phyloP scores from a whole-genome alignment of 2,329 filamentous ascomycete species.

The Pseudocercospora crystallina region DNA sequence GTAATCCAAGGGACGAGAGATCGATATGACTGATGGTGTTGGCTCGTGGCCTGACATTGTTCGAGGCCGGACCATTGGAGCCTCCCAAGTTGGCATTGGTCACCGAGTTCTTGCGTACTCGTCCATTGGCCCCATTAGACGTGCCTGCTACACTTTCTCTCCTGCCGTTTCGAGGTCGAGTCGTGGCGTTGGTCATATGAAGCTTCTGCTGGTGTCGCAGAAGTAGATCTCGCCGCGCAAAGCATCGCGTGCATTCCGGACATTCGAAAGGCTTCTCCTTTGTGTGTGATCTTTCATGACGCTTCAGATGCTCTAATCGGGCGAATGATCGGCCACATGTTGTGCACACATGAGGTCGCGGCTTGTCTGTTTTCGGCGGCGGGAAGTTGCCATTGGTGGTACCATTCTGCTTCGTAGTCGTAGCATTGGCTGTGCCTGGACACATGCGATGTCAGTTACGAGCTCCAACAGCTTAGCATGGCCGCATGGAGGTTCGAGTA shows the following conservation, averaged over 20 bases:
- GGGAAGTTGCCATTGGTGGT: constrained; percentile 54
- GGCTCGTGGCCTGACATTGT: constrained; percentile 76
- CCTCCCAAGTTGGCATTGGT: constrained; percentile 58
- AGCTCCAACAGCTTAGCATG: too few species aligned
- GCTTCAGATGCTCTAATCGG: constrained; percentile 91
- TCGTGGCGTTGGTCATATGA: constrained; percentile 87
- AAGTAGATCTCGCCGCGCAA: constrained; percentile 87
- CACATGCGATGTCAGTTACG: too few species aligned
- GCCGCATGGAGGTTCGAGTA: not conserved
- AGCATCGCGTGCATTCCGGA: constrained; percentile 89
- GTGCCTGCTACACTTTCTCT: constrained; percentile 82
- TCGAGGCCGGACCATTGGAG: constrained; percentile 50
- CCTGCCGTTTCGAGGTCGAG: constrained; percentile 76
- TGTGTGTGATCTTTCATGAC: constrained; percentile 95
- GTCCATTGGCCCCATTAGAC: constrained; percentile 63
- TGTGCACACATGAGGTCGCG: constrained; percentile 86
- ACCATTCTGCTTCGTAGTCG: constrained; percentile 15
- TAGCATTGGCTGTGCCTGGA: too few species aligned
- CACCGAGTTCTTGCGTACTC: constrained; percentile 90
- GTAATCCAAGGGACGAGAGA: constrained; percentile 63
- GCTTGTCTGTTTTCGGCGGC: constrained; percentile 94
- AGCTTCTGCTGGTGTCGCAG: constrained; percentile 97
- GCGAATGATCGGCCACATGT: constrained; percentile 93
- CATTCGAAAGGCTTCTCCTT: constrained; percentile 99
- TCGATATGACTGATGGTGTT: constrained; percentile 97